Conservation (phyloP, 2,329 filamentous ascomycete genomes). For the Pezicula neosporulosa region DNA sequence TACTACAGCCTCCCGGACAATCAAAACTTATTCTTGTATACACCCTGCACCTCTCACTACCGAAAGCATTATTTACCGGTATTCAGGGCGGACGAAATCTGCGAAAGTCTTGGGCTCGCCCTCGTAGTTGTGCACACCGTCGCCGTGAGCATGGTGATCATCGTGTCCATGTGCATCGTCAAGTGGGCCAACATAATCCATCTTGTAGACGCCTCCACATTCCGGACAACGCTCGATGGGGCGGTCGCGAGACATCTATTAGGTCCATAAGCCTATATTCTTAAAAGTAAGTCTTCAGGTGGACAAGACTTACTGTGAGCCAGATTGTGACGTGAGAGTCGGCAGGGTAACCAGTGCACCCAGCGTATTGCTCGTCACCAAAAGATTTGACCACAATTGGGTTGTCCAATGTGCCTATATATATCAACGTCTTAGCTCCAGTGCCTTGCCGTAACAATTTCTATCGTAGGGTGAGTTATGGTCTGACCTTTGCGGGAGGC, state of each 20-base stretch:
- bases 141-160: slow-evolving; percentile 48
- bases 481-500: slow-evolving; percentile 74
- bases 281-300: background rate
- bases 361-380: slow-evolving; percentile 93
- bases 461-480: background rate
- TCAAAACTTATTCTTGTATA: background rate
- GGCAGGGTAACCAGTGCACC: slow-evolving; percentile 90
- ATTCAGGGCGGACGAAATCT: slow-evolving; percentile 93
- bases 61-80: slow-evolving; percentile 59
- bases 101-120: slow-evolving; percentile 97
- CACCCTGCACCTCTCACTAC: background rate
- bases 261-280: background rate
- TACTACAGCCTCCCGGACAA: background rate
- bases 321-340: slow-evolving; percentile 90
- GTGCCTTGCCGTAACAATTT: slow-evolving; percentile 10
- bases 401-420: slow-evolving; percentile 76
- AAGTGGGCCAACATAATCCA: slow-evolving; percentile 88
- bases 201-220: slow-evolving; percentile 95
- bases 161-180: slow-evolving; percentile 67
- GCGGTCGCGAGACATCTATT: slow-evolving; percentile 80
- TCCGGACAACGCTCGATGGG: slow-evolving; percentile 94
- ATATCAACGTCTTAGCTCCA: background rate
- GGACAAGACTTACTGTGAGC: slow-evolving; percentile 67
- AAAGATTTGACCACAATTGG: slow-evolving; percentile 88
- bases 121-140: slow-evolving; percentile 52